Percentiles rank a stretch among this genome's conserved stretches.
These are phyloP conservation scores for Boletus subcaerulescens DNA, from an alignment of 768 basidiomycete species.

Conservation along the genomic window DNA sequence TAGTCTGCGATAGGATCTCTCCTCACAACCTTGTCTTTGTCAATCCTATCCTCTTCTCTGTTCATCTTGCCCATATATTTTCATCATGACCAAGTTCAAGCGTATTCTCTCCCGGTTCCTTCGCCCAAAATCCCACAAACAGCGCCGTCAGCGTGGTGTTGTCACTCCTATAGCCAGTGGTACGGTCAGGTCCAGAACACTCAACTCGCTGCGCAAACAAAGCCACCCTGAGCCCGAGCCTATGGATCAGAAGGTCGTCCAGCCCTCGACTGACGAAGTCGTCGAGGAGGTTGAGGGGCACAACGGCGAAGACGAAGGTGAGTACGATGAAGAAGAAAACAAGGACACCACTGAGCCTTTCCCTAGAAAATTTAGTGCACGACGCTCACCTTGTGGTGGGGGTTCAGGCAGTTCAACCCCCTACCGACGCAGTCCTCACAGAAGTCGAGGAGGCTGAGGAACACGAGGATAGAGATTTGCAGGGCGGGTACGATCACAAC, in stretches of 20 bases:
- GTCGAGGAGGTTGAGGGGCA: not conserved
- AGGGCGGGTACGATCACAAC: not conserved
- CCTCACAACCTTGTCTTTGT: not conserved
- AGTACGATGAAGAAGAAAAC: not conserved
- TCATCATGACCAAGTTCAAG: not conserved
- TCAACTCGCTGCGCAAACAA: not conserved
- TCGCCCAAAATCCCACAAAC: not conserved
- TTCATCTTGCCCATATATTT: not conserved
- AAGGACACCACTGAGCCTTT: not conserved
- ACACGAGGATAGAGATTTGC: too few species aligned
- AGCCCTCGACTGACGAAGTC: not conserved
- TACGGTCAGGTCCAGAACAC: not conserved
- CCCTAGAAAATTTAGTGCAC: not conserved
- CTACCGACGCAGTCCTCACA: not conserved
- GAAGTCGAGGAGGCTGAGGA: not conserved
- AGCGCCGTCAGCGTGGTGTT: not conserved
- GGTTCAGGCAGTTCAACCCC: not conserved
- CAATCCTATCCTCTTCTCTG: not conserved
- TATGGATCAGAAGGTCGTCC: not conserved
- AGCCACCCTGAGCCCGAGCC: not conserved
- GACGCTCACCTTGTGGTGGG: not conserved
- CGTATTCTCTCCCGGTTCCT: not conserved
- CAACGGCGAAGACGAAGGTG: not conserved
- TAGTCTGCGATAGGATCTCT: not conserved
- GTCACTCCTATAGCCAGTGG: not conserved